A percentile compares a stretch with the other conserved stretches of the same genome.
These are phyloP conservation scores for Dactylella cylindrospora DNA, from an alignment of 2,329 filamentous ascomycete genomes.

Conservation along the genomic window DNA sequence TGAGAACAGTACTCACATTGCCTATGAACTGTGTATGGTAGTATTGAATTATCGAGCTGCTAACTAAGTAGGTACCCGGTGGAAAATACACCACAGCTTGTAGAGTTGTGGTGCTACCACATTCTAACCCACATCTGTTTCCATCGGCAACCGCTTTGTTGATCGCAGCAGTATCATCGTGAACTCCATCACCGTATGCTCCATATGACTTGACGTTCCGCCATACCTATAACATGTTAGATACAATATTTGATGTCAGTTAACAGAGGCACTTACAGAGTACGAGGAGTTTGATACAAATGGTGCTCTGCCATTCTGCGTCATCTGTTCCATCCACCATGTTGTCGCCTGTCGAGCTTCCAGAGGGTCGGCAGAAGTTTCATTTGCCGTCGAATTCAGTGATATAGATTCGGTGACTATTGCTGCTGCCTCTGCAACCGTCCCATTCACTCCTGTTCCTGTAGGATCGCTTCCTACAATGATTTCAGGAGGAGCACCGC, in stretches of 20 bases:
- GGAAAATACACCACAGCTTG: conserved; percentile 49
- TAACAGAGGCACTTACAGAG: too few species aligned
- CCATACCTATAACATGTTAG: too few species aligned
- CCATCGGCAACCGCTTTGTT: conserved; percentile 44
- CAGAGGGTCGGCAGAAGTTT: neutral
- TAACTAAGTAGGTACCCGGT: conserved; percentile 47
- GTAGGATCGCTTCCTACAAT: neutral
- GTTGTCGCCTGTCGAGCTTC: neutral
- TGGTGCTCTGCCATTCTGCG: neutral
- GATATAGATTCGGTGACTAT: neutral
- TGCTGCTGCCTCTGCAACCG: neutral
- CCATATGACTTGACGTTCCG: too few species aligned
- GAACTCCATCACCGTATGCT: neutral
- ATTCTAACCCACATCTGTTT: conserved; percentile 35
- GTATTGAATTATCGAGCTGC: conserved; percentile 38
- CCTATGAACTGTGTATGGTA: conserved; percentile 48
- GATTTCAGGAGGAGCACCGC: too few species aligned
- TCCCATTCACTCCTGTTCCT: neutral
- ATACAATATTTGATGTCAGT: too few species aligned
- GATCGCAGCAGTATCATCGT: conserved; percentile 46
- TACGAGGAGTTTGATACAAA: neutral
- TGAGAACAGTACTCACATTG: neutral
- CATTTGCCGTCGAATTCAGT: neutral
- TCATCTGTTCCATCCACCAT: conserved; percentile 3
- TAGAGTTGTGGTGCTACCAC: conserved; percentile 35